Conservation (phyloP, 2,329 filamentous ascomycete genomes). For the Colletotrichum viniferum region DNA sequence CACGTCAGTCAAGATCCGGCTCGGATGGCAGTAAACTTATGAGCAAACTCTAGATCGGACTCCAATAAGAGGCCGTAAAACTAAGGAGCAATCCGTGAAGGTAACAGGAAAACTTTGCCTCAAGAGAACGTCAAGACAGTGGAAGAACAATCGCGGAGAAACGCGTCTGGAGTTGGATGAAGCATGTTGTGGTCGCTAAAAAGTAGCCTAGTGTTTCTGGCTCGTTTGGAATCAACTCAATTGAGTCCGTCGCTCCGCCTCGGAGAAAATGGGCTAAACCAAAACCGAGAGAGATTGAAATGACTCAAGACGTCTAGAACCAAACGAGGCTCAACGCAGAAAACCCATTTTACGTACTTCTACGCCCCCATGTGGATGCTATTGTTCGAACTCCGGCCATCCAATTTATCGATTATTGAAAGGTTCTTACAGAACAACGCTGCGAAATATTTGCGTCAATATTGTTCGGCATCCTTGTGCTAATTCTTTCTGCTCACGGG, state of each 20-base stretch:
- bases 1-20: not conserved
- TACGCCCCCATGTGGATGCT: no score
- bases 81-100: not conserved
- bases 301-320: not conserved
- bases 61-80: not conserved
- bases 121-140: not conserved
- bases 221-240: not conserved
- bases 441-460: not conserved
- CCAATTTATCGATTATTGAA: not conserved
- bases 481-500: not conserved
- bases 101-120: not conserved
- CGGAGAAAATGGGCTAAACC: not conserved
- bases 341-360: no score
- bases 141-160: not conserved
- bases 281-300: not conserved
- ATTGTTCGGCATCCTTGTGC: not conserved
- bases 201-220: not conserved
- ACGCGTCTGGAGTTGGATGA: not conserved
- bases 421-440: not conserved
- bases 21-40: not conserved
- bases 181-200: rapidly evolving
- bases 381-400: not conserved
- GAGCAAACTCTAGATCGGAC: not conserved
- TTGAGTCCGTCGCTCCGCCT: not conserved
- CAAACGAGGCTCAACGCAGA: no score